These are phyloP conservation scores for Scedosporium aurantiacum DNA, from an alignment of 2,329 filamentous ascomycete species.

Conservation along the genomic window DNA sequence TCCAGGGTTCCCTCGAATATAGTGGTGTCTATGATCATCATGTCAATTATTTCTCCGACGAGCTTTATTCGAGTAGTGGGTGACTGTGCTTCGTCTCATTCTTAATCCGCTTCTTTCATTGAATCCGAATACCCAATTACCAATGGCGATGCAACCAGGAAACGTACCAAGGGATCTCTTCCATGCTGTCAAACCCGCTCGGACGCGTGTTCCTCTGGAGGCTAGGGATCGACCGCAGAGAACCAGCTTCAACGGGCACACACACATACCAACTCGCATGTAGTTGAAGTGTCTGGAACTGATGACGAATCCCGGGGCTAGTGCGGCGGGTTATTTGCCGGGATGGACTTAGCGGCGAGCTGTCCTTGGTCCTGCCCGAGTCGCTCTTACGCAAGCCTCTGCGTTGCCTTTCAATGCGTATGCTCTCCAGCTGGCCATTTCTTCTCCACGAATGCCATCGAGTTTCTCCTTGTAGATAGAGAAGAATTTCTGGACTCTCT, in stretches of 20 bases:
- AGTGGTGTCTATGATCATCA: no score
- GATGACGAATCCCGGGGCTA: constrained; percentile 56
- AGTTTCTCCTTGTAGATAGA: no score
- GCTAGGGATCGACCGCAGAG: neutral
- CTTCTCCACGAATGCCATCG: no score
- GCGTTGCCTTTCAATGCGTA: constrained; percentile 19
- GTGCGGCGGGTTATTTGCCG: constrained; percentile 44
- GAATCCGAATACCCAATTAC: neutral
- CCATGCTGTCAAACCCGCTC: neutral
- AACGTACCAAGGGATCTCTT: no score
- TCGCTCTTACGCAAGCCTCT: neutral
- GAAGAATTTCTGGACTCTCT: no score
- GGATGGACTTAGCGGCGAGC: constrained; percentile 37
- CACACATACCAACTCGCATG: neutral
- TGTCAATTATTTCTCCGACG: neutral
- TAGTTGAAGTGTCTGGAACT: constrained; percentile 20
- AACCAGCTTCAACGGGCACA: no score
- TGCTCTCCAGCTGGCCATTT: neutral
- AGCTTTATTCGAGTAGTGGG: neutral
- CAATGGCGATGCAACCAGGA: no score
- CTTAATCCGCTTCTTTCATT: neutral
- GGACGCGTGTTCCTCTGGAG: neutral
- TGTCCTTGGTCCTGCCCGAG: neutral
- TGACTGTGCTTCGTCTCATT: neutral
- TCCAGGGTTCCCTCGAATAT: neutral